Evolutionary conservation across 2,329 filamentous ascomycete species (phyloP).

Genomic region (Ceratocystis smalleyi): DNA sequence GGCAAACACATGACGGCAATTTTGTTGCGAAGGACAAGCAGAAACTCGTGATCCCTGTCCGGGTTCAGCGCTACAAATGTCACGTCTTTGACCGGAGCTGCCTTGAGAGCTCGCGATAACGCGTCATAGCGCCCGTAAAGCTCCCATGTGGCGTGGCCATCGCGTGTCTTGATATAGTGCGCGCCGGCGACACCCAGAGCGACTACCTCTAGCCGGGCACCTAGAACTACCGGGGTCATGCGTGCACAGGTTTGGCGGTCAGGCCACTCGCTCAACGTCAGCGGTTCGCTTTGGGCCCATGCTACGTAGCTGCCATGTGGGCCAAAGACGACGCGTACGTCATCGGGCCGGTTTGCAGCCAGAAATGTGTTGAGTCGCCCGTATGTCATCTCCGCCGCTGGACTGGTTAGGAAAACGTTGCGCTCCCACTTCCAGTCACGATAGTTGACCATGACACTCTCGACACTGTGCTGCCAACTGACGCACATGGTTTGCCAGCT

Average conservation of each 20-base stretch:
- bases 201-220: constrained; percentile 9
- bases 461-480: constrained; percentile 6
- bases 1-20: constrained; percentile 14
- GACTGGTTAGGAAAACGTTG: constrained; percentile 7
- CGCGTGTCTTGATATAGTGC: constrained; percentile 14
- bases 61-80: constrained; percentile 16
- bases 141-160: constrained; percentile 11
- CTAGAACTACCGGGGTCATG: constrained; percentile 14
- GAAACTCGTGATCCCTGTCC: constrained; percentile 11
- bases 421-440: constrained; percentile 14
- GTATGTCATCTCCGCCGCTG: background rate
- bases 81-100: constrained; percentile 6
- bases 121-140: constrained; percentile 12
- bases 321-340: constrained; percentile 14
- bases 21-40: constrained; percentile 9
- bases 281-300: constrained; percentile 7
- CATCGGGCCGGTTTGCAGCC: constrained; percentile 11
- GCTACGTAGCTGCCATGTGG: constrained; percentile 11
- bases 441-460: constrained; percentile 8
- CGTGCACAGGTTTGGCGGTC: constrained; percentile 3
- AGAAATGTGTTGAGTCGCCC: constrained; percentile 6
- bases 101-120: constrained; percentile 10
- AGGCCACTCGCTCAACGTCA: constrained; percentile 13
- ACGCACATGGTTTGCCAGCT: constrained; percentile 11
- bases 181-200: constrained; percentile 10